phyloP scores from a whole-genome alignment of 768 basidiomycete genomes.

The Suillus discolor region DNA sequence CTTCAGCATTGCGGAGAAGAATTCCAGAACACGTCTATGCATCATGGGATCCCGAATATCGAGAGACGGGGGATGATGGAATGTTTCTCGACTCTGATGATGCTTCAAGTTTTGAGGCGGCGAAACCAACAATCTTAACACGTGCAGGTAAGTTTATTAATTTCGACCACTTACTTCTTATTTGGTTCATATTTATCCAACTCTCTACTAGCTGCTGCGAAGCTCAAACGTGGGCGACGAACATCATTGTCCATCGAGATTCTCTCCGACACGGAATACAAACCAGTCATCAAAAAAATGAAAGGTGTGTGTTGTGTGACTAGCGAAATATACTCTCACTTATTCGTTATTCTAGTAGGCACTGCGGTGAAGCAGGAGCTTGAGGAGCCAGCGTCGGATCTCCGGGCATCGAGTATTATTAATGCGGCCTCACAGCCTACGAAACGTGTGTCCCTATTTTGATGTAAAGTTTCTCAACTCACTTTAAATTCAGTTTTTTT shows the following conservation, averaged over 20 bases:
- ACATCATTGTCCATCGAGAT: not conserved
- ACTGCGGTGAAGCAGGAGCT: not conserved
- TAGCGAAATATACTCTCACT: not conserved
- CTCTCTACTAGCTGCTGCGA: not conserved
- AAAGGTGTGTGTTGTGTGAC: too few species aligned
- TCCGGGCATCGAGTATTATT: not conserved
- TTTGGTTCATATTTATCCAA: not conserved
- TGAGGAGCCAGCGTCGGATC: not conserved
- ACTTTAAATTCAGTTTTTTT: not conserved
- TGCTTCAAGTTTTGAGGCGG: not conserved
- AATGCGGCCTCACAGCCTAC: not conserved
- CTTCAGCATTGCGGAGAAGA: not conserved
- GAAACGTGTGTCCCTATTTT: not conserved
- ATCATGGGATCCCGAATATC: slow-evolving; percentile 9
- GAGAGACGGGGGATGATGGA: not conserved
- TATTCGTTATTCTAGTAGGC: not conserved
- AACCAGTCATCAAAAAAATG: not conserved
- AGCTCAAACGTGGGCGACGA: not conserved
- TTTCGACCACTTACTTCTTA: too few species aligned
- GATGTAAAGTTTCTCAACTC: too few species aligned
- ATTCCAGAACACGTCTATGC: slow-evolving; percentile 1
- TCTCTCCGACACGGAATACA: not conserved
- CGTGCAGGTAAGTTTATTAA: not conserved
- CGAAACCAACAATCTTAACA: not conserved
- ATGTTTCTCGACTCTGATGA: not conserved